Evolutionary conservation across 306 rosid species (phyloP).

Genomic region (Alnus glutinosa): DNA sequence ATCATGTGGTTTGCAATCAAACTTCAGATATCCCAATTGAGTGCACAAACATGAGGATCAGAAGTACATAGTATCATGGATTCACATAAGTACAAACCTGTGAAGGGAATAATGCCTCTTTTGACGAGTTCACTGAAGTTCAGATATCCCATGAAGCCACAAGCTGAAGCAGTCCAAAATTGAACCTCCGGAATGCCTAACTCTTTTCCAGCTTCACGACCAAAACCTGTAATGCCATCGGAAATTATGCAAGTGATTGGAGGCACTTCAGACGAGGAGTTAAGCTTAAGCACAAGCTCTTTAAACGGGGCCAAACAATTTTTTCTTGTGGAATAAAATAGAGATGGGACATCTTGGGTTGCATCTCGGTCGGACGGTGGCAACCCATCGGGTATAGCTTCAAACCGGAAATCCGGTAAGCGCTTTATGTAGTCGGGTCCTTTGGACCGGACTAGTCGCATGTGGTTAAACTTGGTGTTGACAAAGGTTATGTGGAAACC

Average conservation of each 20-base stretch:
- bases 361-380: conserved; percentile 21
- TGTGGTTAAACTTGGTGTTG: conserved; percentile 14
- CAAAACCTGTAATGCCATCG: conserved; percentile 22
- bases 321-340: conserved; percentile 23
- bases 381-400: conserved; percentile 26
- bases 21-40: no score
- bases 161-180: conserved; percentile 28
- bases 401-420: conserved; percentile 21
- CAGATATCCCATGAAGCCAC: conserved; percentile 18
- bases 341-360: conserved; percentile 16
- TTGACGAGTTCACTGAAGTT: conserved; percentile 11
- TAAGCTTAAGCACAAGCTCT: conserved; percentile 21
- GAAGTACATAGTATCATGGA: no score
- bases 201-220: conserved; percentile 11
- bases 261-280: conserved; percentile 16
- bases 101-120: conserved; percentile 23
- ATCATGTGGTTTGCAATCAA: no score
- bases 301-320: conserved; percentile 23
- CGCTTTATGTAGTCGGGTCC: conserved; percentile 13
- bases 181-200: conserved; percentile 23
- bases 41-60: no score
- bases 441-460: conserved; percentile 21
- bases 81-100: neutral
- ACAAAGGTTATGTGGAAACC: conserved; percentile 35
- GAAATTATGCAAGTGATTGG: conserved; percentile 14